Percentiles rank a stretch among this genome's conserved stretches.
Conservation (phyloP, 306 rosid species). For the Gillenia trifoliata region DNA sequence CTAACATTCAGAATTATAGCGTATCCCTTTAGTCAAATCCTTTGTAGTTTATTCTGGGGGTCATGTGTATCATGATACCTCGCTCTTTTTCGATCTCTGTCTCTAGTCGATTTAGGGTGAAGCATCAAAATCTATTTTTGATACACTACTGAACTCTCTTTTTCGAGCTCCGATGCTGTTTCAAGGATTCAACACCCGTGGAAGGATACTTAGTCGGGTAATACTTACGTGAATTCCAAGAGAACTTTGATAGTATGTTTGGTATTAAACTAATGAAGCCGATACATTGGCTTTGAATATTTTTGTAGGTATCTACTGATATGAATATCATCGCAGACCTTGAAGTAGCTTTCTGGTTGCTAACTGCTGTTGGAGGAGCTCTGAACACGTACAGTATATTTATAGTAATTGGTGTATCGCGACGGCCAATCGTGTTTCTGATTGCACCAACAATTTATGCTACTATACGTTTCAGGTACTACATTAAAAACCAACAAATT, state of each 20-base stretch:
- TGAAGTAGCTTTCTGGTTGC: constrained; percentile 32
- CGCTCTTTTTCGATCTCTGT: constrained; percentile 28
- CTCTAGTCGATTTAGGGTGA: constrained; percentile 26
- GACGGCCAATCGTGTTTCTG: constrained; percentile 51
- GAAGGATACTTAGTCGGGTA: constrained; percentile 65
- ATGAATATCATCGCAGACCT: constrained; percentile 44
- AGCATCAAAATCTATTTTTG: constrained; percentile 38
- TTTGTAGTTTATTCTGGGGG: constrained; percentile 29
- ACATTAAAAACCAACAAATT: too few species aligned
- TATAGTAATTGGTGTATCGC: constrained; percentile 33
- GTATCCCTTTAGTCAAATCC: constrained; percentile 20
- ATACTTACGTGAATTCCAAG: neutral
- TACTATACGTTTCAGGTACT: constrained; percentile 44
- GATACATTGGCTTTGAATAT: neutral
- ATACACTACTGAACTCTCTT: constrained; percentile 46
- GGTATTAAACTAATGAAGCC: neutral
- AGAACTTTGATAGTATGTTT: neutral
- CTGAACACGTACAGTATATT: constrained; percentile 19
- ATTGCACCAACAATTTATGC: constrained; percentile 35
- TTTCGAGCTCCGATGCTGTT: constrained; percentile 55
- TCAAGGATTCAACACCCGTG: constrained; percentile 59
- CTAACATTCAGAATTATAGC: constrained; percentile 32
- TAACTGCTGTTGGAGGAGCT: constrained; percentile 18
- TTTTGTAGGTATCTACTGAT: constrained; percentile 46
- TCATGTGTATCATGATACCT: constrained; percentile 19